Conservation (phyloP, 306 rosid genomes). For the Corylus heterophylla region DNA sequence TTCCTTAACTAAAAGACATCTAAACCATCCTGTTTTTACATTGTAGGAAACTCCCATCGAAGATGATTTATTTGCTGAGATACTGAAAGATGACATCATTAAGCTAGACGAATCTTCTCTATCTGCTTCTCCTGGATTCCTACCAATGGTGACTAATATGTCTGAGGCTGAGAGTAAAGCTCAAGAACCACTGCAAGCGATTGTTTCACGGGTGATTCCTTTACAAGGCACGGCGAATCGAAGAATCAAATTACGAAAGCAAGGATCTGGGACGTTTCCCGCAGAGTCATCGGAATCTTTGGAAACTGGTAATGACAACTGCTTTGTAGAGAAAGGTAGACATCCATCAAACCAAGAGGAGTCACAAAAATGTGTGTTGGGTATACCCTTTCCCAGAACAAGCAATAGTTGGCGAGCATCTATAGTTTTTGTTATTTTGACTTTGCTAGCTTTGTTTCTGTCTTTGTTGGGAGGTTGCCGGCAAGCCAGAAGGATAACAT, state of each 20-base stretch:
- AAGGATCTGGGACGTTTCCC: background rate
- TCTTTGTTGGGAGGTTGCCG: constrained; percentile 35
- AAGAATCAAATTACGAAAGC: constrained; percentile 44
- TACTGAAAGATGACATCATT: constrained; percentile 81
- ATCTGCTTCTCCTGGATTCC: constrained; percentile 3
- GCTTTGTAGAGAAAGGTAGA: constrained; percentile 6
- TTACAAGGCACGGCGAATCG: constrained; percentile 68
- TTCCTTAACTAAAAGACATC: background rate
- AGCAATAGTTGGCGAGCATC: background rate
- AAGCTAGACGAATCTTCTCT: constrained; percentile 58
- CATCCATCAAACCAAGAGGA: constrained; percentile 24
- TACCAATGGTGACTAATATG: background rate
- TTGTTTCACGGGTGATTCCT: background rate
- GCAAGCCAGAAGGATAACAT: constrained; percentile 20
- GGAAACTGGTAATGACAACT: background rate
- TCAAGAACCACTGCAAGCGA: constrained; percentile 24
- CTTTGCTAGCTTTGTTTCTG: constrained; percentile 28
- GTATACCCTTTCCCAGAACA: background rate
- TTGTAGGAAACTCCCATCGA: constrained; percentile 55
- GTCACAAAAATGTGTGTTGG: constrained; percentile 23
- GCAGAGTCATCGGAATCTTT: background rate
- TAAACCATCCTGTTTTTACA: constrained; percentile 5
- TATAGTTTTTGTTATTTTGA: constrained; percentile 31
- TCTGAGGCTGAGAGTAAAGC: constrained; percentile 32
- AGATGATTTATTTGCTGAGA: constrained; percentile 78